Conservation (phyloP, 1,284 basidiomycete genomes). For the Tylopilus sp. region DNA sequence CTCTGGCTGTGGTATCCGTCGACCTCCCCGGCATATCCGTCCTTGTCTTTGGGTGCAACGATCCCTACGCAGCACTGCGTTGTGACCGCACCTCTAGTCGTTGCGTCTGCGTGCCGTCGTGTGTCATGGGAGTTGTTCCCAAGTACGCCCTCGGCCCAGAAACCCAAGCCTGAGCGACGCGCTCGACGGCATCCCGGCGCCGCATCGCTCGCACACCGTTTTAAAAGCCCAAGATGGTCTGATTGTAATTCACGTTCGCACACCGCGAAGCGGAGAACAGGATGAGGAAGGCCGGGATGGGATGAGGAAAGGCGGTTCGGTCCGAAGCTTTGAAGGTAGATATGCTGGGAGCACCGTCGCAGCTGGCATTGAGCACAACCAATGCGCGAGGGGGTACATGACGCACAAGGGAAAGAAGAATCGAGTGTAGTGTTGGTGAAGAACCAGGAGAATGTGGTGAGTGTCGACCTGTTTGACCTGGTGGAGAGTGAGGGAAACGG, state of each 20-base stretch:
- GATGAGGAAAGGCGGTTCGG: constrained; percentile 58
- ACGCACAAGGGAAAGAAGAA: constrained; percentile 46
- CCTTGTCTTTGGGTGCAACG: no score
- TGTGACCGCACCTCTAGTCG: constrained; percentile 29
- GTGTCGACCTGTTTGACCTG: constrained; percentile 4
- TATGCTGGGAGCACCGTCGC: constrained; percentile 16
- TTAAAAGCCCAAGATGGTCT: constrained; percentile 5
- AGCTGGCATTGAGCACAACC: constrained; percentile 82
- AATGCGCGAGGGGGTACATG: constrained; percentile 77
- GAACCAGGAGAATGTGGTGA: constrained; percentile 64
- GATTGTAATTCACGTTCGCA: constrained; percentile 8
- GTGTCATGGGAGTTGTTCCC: constrained; percentile 55
- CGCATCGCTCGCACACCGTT: background rate
- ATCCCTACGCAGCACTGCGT: constrained; percentile 14
- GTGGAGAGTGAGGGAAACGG: constrained; percentile 33
- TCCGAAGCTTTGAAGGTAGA: constrained; percentile 78
- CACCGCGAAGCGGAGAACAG: background rate
- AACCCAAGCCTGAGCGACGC: constrained; percentile 80
- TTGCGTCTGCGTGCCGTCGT: constrained; percentile 27
- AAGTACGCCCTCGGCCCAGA: constrained; percentile 66
- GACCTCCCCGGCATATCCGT: constrained; percentile 51
- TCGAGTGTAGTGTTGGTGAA: constrained; percentile 70
- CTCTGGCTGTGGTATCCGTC: constrained; percentile 56
- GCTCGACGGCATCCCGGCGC: constrained; percentile 54
- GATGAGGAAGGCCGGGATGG: constrained; percentile 13